These are phyloP conservation scores for Crataegus laevigata DNA, from an alignment of 306 rosid species.

Conservation along the genomic window DNA sequence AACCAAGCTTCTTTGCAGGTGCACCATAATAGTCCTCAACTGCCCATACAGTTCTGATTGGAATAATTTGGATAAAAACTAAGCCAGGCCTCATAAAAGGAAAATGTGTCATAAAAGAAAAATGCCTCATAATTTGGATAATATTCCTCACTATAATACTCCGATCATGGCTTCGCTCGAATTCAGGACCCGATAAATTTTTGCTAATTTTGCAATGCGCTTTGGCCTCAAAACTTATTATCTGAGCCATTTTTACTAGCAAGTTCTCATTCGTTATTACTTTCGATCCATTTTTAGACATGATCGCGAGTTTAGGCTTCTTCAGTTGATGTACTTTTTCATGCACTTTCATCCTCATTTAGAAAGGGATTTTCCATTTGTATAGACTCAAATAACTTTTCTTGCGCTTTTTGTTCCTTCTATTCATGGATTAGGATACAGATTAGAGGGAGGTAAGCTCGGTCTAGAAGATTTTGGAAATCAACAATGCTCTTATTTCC, in stretches of 20 bases:
- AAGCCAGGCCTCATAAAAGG: constrained; percentile 8
- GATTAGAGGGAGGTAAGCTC: constrained; percentile 61
- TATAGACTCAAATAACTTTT: constrained; percentile 1
- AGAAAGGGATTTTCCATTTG: constrained; percentile 9
- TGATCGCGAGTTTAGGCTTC: constrained; percentile 47
- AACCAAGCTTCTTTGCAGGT: constrained; percentile 6
- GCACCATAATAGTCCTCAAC: neutral
- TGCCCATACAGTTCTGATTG: neutral
- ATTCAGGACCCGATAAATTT: neutral
- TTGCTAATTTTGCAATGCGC: neutral
- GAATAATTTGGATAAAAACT: constrained; percentile 7
- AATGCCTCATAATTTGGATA: too few relatives aligned
- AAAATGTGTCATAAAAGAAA: constrained; percentile 16
- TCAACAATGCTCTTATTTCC: constrained; percentile 52
- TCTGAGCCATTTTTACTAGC: neutral
- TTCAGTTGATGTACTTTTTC: neutral
- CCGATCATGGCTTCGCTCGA: constrained; percentile 7
- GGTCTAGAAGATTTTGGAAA: constrained; percentile 52
- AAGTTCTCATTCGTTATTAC: constrained; percentile 51
- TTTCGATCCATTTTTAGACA: constrained; percentile 70
- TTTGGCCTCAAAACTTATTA: constrained; percentile 3
- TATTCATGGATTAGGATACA: constrained; percentile 33
- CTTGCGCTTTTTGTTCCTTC: constrained; percentile 21
- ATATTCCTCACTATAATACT: too few relatives aligned
- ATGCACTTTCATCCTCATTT: neutral